Conservation (phyloP, 2,329 filamentous ascomycete species). For the Hypomyces rosellus region DNA sequence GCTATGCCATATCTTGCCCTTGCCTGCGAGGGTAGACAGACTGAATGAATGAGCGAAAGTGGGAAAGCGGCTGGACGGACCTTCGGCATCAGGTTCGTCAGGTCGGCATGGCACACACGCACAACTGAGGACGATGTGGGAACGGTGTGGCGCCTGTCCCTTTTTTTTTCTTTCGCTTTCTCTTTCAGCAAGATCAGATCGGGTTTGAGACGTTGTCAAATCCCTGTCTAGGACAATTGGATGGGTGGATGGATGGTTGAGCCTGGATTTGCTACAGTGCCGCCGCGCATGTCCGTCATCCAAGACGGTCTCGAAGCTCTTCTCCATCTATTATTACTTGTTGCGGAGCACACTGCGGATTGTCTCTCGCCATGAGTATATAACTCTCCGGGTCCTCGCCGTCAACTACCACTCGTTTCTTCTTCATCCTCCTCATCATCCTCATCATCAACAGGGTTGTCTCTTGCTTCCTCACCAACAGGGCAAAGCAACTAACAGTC, state of each 20-base stretch:
- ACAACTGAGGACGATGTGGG: background rate
- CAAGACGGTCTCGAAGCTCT: no score
- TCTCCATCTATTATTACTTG: no score
- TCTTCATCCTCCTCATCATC: background rate
- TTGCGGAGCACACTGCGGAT: background rate
- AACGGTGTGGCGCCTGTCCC: constrained; percentile 3
- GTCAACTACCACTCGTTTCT: background rate
- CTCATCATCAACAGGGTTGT: background rate
- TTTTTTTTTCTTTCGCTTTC: no score
- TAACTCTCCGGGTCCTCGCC: constrained; percentile 1
- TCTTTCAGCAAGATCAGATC: background rate
- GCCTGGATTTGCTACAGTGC: background rate
- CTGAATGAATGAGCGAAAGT: no score
- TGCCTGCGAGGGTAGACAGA: no score
- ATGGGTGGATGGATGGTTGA: background rate
- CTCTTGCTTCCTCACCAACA: background rate
- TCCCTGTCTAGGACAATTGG: background rate
- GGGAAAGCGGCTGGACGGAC: constrained; percentile 1
- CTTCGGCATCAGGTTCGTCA: background rate
- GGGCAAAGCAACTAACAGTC: no score
- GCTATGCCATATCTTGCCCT: no score
- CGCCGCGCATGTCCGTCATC: no score
- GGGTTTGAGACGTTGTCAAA: background rate
- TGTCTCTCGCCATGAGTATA: background rate
- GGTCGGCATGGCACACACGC: background rate